A percentile compares a stretch with the other conserved stretches of the same genome.
phyloP scores from a whole-genome alignment of 2,329 filamentous ascomycete species.

The Diaporthe helianthi region DNA sequence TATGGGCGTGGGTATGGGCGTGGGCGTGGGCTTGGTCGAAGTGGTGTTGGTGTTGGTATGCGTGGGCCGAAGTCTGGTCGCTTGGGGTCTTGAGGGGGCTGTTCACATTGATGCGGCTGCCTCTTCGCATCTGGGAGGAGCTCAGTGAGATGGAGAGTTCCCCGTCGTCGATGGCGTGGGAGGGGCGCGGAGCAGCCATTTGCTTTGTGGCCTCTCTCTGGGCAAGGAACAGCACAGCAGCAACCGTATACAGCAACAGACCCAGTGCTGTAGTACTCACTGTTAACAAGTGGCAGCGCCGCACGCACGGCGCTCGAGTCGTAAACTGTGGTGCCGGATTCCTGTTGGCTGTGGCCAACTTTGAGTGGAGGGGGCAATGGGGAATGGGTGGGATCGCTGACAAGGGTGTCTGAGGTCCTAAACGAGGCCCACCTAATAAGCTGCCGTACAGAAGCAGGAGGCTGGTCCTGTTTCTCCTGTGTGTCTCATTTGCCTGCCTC shows the following conservation, averaged over 20 bases:
- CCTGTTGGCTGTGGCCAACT: slow-evolving; percentile 29
- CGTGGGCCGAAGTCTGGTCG: slow-evolving; percentile 40
- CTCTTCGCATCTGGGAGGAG: slow-evolving; percentile 67
- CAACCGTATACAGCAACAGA: slow-evolving; percentile 7
- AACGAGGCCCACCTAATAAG: slow-evolving; percentile 30
- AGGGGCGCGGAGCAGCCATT: slow-evolving; percentile 63
- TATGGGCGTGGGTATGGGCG: slow-evolving; percentile 35
- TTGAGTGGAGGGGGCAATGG: slow-evolving; percentile 21
- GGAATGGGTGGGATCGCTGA: slow-evolving; percentile 30
- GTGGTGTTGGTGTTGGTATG: neutral
- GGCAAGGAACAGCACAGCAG: slow-evolving; percentile 20
- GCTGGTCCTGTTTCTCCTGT: neutral
- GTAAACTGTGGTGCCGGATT: slow-evolving; percentile 27
- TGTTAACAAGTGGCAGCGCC: slow-evolving; percentile 24
- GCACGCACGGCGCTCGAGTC: slow-evolving; percentile 19
- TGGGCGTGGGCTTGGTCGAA: slow-evolving; percentile 16
- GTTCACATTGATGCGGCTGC: slow-evolving; percentile 49
- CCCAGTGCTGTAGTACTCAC: slow-evolving; percentile 25
- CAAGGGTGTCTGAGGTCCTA: slow-evolving; percentile 27
- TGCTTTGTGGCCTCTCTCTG: slow-evolving; percentile 13
- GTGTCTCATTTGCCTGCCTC: neutral
- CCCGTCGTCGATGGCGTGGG: slow-evolving; percentile 67
- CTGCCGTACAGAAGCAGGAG: slow-evolving; percentile 25
- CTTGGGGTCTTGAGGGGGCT: slow-evolving; percentile 39
- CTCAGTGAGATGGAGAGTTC: slow-evolving; percentile 81